phyloP scores from a whole-genome alignment of 495 filamentous ascomycete genomes.

The Staphylotrichum tortipilum region DNA sequence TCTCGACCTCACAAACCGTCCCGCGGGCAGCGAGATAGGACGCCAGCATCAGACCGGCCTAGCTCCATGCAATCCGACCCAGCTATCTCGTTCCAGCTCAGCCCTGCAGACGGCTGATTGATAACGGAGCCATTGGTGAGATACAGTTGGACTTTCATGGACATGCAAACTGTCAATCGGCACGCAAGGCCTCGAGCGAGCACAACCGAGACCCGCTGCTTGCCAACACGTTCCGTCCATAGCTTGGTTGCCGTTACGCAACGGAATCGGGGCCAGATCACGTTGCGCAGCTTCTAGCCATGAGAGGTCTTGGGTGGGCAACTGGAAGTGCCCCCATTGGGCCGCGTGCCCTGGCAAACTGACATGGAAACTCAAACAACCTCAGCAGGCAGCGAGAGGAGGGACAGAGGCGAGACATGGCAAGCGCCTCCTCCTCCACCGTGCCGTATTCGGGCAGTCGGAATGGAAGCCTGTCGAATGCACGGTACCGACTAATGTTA shows the following conservation, averaged over 20 bases:
- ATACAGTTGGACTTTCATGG: too few relatives aligned
- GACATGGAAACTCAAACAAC: too few relatives aligned
- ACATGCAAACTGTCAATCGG: too few relatives aligned
- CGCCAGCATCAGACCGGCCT: neutral
- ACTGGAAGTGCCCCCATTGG: slow-evolving; percentile 11
- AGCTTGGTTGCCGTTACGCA: slow-evolving; percentile 19
- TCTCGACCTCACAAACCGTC: neutral
- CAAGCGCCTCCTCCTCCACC: too few relatives aligned
- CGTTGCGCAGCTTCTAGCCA: slow-evolving; percentile 10
- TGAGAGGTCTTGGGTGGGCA: slow-evolving; percentile 6
- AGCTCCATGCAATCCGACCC: neutral
- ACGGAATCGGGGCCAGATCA: slow-evolving; percentile 14
- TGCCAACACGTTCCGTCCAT: neutral
- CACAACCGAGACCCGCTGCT: neutral
- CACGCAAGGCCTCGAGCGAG: too few relatives aligned
- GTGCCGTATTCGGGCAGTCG: too few relatives aligned
- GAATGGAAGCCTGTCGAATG: too few relatives aligned
- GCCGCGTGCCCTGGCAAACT: neutral
- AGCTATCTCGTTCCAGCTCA: neutral
- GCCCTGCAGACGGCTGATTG: neutral
- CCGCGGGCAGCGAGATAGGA: neutral
- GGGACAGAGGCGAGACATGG: neutral
- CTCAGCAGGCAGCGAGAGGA: neutral
- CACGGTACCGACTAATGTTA: too few relatives aligned
- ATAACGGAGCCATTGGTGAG: neutral